These are phyloP conservation scores for Eragrostis curvula DNA, from an alignment of 176 grass and related monocot species.

Conservation along the genomic window DNA sequence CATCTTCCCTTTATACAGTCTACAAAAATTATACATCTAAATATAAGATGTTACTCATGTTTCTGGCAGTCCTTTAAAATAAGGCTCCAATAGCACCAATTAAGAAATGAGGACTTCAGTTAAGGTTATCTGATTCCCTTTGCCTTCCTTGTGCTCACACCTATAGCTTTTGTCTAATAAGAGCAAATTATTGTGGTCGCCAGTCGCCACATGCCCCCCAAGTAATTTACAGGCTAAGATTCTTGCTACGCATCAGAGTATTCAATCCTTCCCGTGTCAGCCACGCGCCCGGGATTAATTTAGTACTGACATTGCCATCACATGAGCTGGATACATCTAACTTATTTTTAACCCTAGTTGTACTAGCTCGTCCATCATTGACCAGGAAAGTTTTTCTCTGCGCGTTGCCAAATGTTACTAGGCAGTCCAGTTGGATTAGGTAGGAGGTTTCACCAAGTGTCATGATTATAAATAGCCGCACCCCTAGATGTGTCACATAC, in stretches of 20 bases:
- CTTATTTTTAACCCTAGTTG: conserved; percentile 33
- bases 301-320: conserved; percentile 30
- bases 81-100: neutral
- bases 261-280: conserved; percentile 35
- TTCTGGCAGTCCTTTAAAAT: neutral
- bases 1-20: too few relatives aligned
- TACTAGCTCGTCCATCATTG: conserved; percentile 32
- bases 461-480: conserved; percentile 40
- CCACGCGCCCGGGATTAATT: conserved; percentile 46
- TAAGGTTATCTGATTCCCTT: conserved; percentile 27
- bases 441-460: conserved; percentile 28
- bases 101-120: conserved; percentile 1
- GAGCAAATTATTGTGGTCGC: conserved; percentile 13
- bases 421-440: conserved; percentile 33
- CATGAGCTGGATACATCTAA: conserved; percentile 50
- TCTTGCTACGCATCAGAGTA: conserved; percentile 24
- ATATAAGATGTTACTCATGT: neutral
- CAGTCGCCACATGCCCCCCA: conserved; percentile 16
- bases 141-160: conserved; percentile 12
- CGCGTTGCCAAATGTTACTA: neutral
- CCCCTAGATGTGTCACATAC: conserved; percentile 28
- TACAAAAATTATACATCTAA: neutral
- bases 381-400: conserved; percentile 21
- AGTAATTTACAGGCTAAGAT: conserved; percentile 39
- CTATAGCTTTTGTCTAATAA: neutral